phyloP scores from a whole-genome alignment of 2,329 filamentous ascomycete genomes.

The Periconia digitata region DNA sequence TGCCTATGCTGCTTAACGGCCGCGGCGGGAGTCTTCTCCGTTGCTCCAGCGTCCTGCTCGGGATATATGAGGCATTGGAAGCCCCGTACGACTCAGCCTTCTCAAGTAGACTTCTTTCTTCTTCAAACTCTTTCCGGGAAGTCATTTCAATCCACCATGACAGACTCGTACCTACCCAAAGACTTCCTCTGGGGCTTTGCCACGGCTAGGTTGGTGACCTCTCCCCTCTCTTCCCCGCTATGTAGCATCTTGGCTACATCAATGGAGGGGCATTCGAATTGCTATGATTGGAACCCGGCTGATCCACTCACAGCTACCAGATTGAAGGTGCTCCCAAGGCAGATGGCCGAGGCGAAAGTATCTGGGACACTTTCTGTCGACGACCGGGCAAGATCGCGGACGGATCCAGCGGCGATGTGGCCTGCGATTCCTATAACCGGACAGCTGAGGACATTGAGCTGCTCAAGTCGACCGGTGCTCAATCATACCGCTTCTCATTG shows the following conservation, averaged over 20 bases:
- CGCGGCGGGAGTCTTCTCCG: slow-evolving; percentile 41
- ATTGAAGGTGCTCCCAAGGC: slow-evolving; percentile 76
- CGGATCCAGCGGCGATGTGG: slow-evolving; percentile 71
- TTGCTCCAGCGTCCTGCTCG: slow-evolving; percentile 19
- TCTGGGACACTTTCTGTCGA: slow-evolving; percentile 88
- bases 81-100: slow-evolving; percentile 15
- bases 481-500: slow-evolving; percentile 80
- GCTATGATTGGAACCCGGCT: too few species aligned
- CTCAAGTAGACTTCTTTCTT: not conserved
- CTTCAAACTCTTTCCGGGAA: not conserved
- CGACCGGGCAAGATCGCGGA: slow-evolving; percentile 82
- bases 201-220: slow-evolving; percentile 43
- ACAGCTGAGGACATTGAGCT: slow-evolving; percentile 76
- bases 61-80: slow-evolving; percentile 36
- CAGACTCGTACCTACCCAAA: slow-evolving; percentile 41
- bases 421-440: slow-evolving; percentile 85
- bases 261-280: too few species aligned
- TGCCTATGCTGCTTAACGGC: slow-evolving; percentile 18
- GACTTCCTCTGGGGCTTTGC: slow-evolving; percentile 47
- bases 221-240: slow-evolving; percentile 18
- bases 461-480: slow-evolving; percentile 71
- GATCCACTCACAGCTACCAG: slow-evolving; percentile 67
- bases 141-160: slow-evolving; percentile 29
- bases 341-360: slow-evolving; percentile 78
- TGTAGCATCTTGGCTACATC: too few species aligned